Evolutionary conservation across 441 rosid genomes (phyloP), one percentile per base, ranked within the genome.

Genomic region (Gossypium gossypioides): DNA sequence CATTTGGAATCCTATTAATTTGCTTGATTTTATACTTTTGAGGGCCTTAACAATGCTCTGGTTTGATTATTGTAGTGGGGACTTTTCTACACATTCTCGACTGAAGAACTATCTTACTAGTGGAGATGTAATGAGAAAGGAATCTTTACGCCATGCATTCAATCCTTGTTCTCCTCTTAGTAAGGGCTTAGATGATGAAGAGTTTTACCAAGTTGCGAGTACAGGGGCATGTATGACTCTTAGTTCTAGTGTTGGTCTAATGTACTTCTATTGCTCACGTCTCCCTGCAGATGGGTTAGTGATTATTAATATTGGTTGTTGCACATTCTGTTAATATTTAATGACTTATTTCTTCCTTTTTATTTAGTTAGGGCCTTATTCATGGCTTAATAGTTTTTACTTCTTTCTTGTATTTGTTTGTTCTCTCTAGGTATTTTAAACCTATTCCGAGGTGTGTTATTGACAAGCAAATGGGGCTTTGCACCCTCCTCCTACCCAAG

Each of bases 271-370:
- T 75, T 96, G 99, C 83, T 90, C 96, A 2, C 82, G 89, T 57
- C 93, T 91, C 48, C 99, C 97, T 75, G 91, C 92, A 29, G 99
- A 95, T 58, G 84, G 86, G 99, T 95, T 74, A 78, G 91, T 86
- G 59, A 68, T 29, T 50, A 57, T 57, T 52, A 71, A 56, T 71
- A 65, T 66, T 66, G 7, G 9, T 44, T 64, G 2, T 50, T 16
- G 2, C 48, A 4, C 2, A 52, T 68, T 15, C 24, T 37, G 50
- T 61, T 64, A 66, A 29, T 13, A 19, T 50, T 61, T 64, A 66
- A 29, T 13, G 13, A 44, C 1, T 54, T 73, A 7, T 12, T 74
- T 37, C 7, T 32, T 32, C 7, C 9, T 19, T 29, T 4, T 16
- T 51, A 37, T 48, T 63, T 62, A 0, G 0, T 3, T 50, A 12